Evolutionary conservation across 2,329 filamentous ascomycete genomes (phyloP), one percentile per base, ranked within the genome.

Genomic region (Alternaria ethzedia): DNA sequence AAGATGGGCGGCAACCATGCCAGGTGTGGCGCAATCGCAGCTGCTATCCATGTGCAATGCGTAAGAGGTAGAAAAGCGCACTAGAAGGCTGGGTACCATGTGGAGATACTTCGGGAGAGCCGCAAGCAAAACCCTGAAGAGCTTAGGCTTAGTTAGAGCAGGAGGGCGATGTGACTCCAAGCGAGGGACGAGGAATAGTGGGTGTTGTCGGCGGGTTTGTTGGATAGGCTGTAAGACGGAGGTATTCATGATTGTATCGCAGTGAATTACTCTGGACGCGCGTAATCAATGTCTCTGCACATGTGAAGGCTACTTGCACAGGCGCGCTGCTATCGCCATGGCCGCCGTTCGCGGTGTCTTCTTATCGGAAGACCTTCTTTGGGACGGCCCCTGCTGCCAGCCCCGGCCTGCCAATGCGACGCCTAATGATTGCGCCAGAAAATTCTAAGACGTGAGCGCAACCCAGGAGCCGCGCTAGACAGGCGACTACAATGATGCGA

Each of bases 281-380:
- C 50, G 56, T 50, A 55, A 41, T 47, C 8, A 45, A 41, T 47
- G n/a, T 15, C 25, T 36, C 9, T 54, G n/a, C n/a, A n/a, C n/a
- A n/a, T n/a, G n/a, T n/a, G 23, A 25, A 13, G 15, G 25, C n/a
- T 43, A 17, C 41, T 41, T 36, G 17, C 49, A 54, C 47, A 17
- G 32, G 56, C 28, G 49, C 49, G 20, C 28, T 44, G 59, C 45
- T 54, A 69, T 69, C 62, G 64, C 28, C 51, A 69, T 69, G 60
- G 63, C 49, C 67, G 71, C 73, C 68, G 73, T 70, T 73, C 66
- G 65, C 71, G 65, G 66, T 54, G 55, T 50, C 36, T 41, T 46
- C 66, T 52, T 64, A 64, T 75, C 73, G 73, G 71, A 57, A 68
- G 57, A 69, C 70, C 67, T 72, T 70, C 71, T 73, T 73, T 70